These are phyloP conservation scores for Actinidia polygama DNA, from an alignment of 179 eudicot species.

Conservation along the genomic window DNA sequence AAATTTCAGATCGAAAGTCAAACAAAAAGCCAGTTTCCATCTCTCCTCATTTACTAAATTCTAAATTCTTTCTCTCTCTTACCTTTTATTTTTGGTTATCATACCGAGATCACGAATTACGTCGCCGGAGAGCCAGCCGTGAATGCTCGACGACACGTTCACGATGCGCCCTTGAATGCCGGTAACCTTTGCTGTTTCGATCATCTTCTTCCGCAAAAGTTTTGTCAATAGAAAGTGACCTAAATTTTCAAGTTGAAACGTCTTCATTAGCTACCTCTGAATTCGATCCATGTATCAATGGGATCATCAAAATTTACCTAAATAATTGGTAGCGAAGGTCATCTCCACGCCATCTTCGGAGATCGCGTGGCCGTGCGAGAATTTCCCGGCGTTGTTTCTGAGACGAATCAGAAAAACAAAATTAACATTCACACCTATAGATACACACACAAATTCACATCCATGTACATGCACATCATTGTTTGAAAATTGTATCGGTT, in stretches of 20 bases:
- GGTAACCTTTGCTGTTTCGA: constrained; percentile 57
- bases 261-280: not conserved
- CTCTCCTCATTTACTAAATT: not conserved
- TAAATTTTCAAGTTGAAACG: constrained; percentile 19
- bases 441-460: not conserved
- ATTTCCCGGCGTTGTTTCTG: constrained; percentile 94
- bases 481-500: not conserved
- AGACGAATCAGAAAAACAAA: not conserved
- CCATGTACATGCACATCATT: not conserved
- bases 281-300: not conserved
- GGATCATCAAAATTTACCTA: constrained; percentile 2
- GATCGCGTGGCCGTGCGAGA: constrained; percentile 60
- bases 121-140: constrained; percentile 82
- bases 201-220: constrained; percentile 72
- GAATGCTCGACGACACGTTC: constrained; percentile 84
- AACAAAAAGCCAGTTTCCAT: constrained; percentile 10
- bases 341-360: constrained; percentile 17
- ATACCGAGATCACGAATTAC: constrained; percentile 49
- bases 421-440: not conserved
- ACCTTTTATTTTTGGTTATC: constrained; percentile 66
- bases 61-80: not conserved
- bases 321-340: constrained; percentile 21
- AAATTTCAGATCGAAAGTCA: constrained; percentile 22
- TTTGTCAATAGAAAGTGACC: constrained; percentile 92
- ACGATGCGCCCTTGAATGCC: constrained; percentile 85